Evolutionary conservation across 2,329 filamentous ascomycete genomes (phyloP).

Genomic region (Ascocoryne sarcoides): DNA sequence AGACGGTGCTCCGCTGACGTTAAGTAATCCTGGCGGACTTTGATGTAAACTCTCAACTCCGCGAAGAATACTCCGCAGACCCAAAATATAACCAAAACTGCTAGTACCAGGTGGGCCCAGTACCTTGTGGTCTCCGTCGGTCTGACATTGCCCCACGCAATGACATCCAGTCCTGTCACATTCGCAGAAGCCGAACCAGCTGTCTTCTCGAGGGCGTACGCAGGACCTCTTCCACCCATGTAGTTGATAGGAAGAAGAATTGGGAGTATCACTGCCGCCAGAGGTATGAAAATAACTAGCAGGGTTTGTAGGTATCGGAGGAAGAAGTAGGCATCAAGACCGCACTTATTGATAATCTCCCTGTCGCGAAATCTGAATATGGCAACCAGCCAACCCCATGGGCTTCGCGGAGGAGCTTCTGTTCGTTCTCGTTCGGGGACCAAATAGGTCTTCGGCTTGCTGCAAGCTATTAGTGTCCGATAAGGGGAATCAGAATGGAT

Average conservation of each 20-base stretch:
- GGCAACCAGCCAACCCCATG: constrained; percentile 41
- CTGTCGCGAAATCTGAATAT: constrained; percentile 63
- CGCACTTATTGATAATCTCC: constrained; percentile 90
- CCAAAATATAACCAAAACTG: constrained; percentile 69
- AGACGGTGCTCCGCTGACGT: constrained; percentile 92
- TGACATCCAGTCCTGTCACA: constrained; percentile 59
- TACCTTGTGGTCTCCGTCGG: constrained; percentile 58
- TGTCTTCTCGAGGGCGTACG: constrained; percentile 25
- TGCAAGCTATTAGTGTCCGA: constrained; percentile 29
- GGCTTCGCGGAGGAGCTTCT: constrained; percentile 55
- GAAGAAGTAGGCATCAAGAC: constrained; percentile 96
- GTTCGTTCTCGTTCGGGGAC: constrained; percentile 80
- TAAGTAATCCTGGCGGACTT: constrained; percentile 86
- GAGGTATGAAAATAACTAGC: constrained; percentile 83
- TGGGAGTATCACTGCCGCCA: constrained; percentile 69
- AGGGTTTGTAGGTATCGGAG: constrained; percentile 80
- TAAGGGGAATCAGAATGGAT: not conserved
- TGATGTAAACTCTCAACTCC: constrained; percentile 81
- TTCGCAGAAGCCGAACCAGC: constrained; percentile 14
- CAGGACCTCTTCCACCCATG: constrained; percentile 54
- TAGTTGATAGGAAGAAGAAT: constrained; percentile 82
- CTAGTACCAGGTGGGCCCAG: constrained; percentile 77
- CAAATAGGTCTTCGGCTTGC: constrained; percentile 76
- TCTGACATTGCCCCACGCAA: constrained; percentile 83
- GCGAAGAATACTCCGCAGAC: constrained; percentile 81